Percentiles rank a stretch among this genome's conserved stretches.
These are phyloP conservation scores for Hypomyces perniciosus DNA, from an alignment of 2,329 filamentous ascomycete species.

Conservation along the genomic window DNA sequence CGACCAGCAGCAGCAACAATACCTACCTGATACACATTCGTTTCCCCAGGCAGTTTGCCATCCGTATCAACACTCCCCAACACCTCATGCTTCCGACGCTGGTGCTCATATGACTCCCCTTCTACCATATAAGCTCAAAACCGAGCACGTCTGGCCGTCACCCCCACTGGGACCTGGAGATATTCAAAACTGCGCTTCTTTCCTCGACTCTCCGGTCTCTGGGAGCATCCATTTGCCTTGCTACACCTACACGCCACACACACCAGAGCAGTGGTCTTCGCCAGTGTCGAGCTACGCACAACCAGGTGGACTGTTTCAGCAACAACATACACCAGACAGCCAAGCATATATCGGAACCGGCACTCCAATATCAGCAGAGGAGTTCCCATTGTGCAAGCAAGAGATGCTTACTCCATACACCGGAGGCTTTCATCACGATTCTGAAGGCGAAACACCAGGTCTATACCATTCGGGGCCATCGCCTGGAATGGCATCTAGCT, in stretches of 20 bases:
- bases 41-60: constrained; percentile 14
- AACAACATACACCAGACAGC: constrained; percentile 15
- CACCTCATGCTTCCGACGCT: constrained; percentile 14
- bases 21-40: constrained; percentile 19
- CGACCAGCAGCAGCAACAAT: constrained; percentile 15
- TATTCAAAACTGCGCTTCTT: constrained; percentile 29
- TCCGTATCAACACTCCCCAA: constrained; percentile 9
- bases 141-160: constrained; percentile 28
- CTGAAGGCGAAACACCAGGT: constrained; percentile 17
- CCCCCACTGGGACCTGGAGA: constrained; percentile 33
- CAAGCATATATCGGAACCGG: constrained; percentile 15
- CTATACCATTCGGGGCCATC: constrained; percentile 13
- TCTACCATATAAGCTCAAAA: constrained; percentile 12
- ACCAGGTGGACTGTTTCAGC: constrained; percentile 15
- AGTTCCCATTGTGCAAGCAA: constrained; percentile 14
- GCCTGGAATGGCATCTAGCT: constrained; percentile 11
- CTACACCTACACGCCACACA: constrained; percentile 25
- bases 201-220: constrained; percentile 27
- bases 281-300: constrained; percentile 20
- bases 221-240: constrained; percentile 17
- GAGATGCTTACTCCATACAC: constrained; percentile 18
- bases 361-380: constrained; percentile 22
- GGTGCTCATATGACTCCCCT: constrained; percentile 5
- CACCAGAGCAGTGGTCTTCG: constrained; percentile 31
- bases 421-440: constrained; percentile 12